Evolutionary conservation across 179 eudicot species (phyloP), one percentile per base, ranked within the genome.

Genomic region (Carnegiea gigantea): DNA sequence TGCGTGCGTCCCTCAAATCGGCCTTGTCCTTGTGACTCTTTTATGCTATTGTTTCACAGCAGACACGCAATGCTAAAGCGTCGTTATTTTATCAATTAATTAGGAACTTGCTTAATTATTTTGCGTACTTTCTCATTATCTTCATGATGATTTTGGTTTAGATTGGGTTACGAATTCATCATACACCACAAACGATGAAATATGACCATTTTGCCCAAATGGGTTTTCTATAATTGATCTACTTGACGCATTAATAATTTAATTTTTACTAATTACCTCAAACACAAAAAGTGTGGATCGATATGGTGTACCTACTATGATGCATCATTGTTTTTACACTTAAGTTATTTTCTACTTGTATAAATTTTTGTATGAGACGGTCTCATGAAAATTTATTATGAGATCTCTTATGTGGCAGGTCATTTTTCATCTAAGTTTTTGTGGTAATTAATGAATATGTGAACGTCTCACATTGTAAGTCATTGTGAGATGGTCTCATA

Each of bases 1-100:
- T 75, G 70, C 82, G 82, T 80, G 82, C 77, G 43, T 80, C 54
- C 82, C 82, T 80, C 77, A 57, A 72, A 14, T 9, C 13, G 62
- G 43, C 40, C 38, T 36, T 73, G 46, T 57, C 48, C 14, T 72
- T 62, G 38, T 73, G 20, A 72, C 77, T 54, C 77, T 38, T 80
- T 40, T 80, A 57, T 36, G 7, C 72, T 68, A 30, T 28, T 53
- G 6, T 15, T 48, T 12, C 18, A 75, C 28, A 67, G 3, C 9
- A 28, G 38, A 67, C 26, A 40, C 0, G 0, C 3, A 67, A 12
- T 3, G 17, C 38, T 20, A 57, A 57, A 26, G 0, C 18, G 9
- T 65, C 15, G 26, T 65, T 65, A 65, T 65, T 65, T 28, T 2
- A 67, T 67, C 2, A 62, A 62, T 24, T n/a, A 67, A 28, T 10